These are phyloP conservation scores for Spathaspora sp. DNA, from an alignment of 1,139 yeast genomes.

Conservation along the genomic window DNA sequence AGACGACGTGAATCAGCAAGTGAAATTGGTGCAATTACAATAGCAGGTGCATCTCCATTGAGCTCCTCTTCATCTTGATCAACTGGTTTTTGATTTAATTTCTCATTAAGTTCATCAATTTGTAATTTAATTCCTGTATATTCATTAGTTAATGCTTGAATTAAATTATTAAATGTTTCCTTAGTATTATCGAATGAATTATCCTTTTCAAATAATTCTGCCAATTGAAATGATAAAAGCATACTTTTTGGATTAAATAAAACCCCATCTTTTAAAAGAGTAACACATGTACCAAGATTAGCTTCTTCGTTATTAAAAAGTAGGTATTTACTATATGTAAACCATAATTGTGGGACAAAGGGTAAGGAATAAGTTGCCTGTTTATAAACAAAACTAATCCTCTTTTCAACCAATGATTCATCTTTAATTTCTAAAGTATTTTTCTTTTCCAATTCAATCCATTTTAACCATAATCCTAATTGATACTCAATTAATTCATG, in stretches of 20 bases:
- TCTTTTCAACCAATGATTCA: constrained; percentile 44
- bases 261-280: constrained; percentile 56
- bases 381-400: constrained; percentile 73
- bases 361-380: constrained; percentile 70
- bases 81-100: constrained; percentile 8
- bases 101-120: constrained; percentile 26
- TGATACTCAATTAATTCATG: constrained; percentile 32
- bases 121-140: constrained; percentile 24
- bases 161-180: constrained; percentile 49
- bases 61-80: constrained; percentile 17
- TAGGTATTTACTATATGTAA: constrained; percentile 49
- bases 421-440: constrained; percentile 66
- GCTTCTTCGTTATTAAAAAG: constrained; percentile 33
- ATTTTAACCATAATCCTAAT: constrained; percentile 59
- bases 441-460: constrained; percentile 78
- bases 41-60: constrained; percentile 15
- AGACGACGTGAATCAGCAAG: constrained; percentile 13
- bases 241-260: constrained; percentile 71
- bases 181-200: constrained; percentile 53
- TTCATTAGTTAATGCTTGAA: constrained; percentile 38
- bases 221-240: constrained; percentile 62
- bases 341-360: constrained; percentile 86
- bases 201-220: constrained; percentile 69
- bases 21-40: constrained; percentile 9
- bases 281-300: constrained; percentile 31